Conservation (phyloP, 306 rosid genomes). For the Quercus dentata region DNA sequence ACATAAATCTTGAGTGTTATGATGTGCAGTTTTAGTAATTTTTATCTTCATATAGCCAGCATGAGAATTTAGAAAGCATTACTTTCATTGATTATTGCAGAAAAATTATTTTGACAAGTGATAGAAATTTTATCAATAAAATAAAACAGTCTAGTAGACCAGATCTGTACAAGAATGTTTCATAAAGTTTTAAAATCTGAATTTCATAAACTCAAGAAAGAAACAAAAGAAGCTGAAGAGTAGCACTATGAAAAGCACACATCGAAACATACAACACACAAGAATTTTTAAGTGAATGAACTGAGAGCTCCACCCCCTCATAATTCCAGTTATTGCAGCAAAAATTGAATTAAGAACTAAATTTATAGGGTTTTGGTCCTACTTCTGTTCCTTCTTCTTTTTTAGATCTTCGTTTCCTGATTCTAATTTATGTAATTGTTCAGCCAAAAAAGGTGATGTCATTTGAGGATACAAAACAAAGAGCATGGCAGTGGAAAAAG, state of each 20-base stretch:
- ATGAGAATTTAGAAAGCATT: not conserved
- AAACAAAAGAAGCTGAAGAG: too few species aligned
- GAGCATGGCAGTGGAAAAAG: slow-evolving; percentile 96
- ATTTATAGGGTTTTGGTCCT: not conserved
- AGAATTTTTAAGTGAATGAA: too few species aligned
- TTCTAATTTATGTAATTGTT: slow-evolving; percentile 19
- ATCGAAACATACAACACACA: too few species aligned
- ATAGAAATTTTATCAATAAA: too few species aligned
- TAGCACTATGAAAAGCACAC: too few species aligned
- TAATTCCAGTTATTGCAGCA: not conserved
- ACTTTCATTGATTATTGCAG: not conserved
- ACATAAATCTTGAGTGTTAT: not conserved
- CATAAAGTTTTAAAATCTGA: too few species aligned
- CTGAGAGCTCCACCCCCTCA: too few species aligned
- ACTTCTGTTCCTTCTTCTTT: not conserved
- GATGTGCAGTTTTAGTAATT: not conserved
- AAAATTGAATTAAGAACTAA: not conserved
- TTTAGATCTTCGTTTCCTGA: slow-evolving; percentile 8
- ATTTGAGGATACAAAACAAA: slow-evolving; percentile 91
- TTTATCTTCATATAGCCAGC: not conserved
- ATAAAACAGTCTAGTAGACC: too few species aligned
- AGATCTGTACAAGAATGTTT: too few species aligned
- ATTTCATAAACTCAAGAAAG: too few species aligned
- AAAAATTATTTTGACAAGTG: not conserved
- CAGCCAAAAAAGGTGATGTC: slow-evolving; percentile 93